A percentile compares a stretch with the other conserved stretches of the same genome.
Conservation (phyloP, 2,329 filamentous ascomycete species). For the Chaetomiaceae sp. region DNA sequence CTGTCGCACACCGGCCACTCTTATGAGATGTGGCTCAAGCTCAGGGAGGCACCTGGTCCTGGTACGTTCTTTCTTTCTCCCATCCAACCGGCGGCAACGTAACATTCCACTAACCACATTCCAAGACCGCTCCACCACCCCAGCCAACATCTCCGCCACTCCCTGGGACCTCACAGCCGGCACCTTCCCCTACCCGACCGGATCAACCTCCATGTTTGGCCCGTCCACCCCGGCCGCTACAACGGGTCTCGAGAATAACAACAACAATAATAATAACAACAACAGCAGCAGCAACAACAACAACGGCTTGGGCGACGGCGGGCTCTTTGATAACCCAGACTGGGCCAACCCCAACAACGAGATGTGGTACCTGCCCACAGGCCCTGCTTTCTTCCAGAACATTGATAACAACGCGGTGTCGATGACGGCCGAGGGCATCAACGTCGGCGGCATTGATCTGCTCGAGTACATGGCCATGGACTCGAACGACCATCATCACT, state of each 20-base stretch:
- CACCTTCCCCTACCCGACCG: conserved; percentile 50
- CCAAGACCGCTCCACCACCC: conserved; percentile 39
- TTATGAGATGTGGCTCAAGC: conserved; percentile 31
- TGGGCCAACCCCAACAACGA: conserved; percentile 54
- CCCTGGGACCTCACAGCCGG: conserved; percentile 56
- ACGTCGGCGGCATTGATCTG: conserved; percentile 62
- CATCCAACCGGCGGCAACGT: too few species aligned
- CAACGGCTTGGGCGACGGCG: conserved; percentile 6
- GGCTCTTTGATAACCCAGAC: conserved; percentile 45
- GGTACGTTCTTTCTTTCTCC: conserved; percentile 29
- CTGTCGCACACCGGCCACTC: conserved; percentile 12
- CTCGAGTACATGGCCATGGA: conserved; percentile 67
- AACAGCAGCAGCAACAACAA: conserved; percentile 3
- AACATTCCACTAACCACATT: not conserved
- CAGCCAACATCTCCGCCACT: conserved; percentile 57
- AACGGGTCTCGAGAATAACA: conserved; percentile 20
- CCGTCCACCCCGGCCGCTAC: conserved; percentile 46
- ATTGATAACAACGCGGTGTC: conserved; percentile 56
- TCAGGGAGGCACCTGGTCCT: conserved; percentile 40
- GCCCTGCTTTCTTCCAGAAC: conserved; percentile 61
- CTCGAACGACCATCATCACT: conserved; percentile 27
- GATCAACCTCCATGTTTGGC: conserved; percentile 45
- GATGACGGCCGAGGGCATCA: conserved; percentile 64
- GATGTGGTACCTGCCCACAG: conserved; percentile 64
- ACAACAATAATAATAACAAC: conserved; percentile 13